phyloP scores from a whole-genome alignment of 2,329 filamentous ascomycete species.

The Hawksworthiomyces lignivorus region DNA sequence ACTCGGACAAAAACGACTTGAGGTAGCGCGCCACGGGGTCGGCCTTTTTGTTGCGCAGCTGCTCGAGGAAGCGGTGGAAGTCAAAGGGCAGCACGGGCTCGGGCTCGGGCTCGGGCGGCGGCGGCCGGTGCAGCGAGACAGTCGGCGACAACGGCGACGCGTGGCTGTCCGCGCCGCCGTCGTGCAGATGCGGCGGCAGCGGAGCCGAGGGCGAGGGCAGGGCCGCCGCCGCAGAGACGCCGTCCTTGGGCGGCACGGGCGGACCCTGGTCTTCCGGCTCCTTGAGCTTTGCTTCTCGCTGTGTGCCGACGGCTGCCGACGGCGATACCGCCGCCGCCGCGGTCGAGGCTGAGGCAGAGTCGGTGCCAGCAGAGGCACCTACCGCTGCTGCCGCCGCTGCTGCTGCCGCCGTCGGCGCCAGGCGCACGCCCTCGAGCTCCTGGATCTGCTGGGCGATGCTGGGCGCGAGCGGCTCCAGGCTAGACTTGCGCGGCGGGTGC shows the following conservation, averaged over 20 bases:
- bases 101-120: constrained; percentile 65
- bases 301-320: no score
- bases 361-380: no score
- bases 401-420: not conserved
- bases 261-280: constrained; percentile 41
- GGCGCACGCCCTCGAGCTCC: constrained; percentile 28
- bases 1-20: constrained; percentile 88
- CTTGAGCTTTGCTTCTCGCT: constrained; percentile 24
- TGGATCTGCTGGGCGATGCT: constrained; percentile 41
- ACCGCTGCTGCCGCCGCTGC: not conserved
- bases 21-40: constrained; percentile 95
- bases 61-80: constrained; percentile 94
- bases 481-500: constrained; percentile 79
- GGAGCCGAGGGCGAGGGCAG: constrained; percentile 29
- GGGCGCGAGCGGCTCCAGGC: constrained; percentile 63
- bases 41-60: constrained; percentile 92
- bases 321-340: not conserved
- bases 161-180: constrained; percentile 6
- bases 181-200: no score
- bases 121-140: constrained; percentile 50
- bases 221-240: constrained; percentile 3
- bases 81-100: constrained; percentile 88
- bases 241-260: constrained; percentile 53
- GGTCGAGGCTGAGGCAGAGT: not conserved
- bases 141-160: constrained; percentile 39